Evolutionary conservation across 306 rosid species (phyloP), one percentile per base, ranked within the genome.

Genomic region (Acacia melanoxylon): DNA sequence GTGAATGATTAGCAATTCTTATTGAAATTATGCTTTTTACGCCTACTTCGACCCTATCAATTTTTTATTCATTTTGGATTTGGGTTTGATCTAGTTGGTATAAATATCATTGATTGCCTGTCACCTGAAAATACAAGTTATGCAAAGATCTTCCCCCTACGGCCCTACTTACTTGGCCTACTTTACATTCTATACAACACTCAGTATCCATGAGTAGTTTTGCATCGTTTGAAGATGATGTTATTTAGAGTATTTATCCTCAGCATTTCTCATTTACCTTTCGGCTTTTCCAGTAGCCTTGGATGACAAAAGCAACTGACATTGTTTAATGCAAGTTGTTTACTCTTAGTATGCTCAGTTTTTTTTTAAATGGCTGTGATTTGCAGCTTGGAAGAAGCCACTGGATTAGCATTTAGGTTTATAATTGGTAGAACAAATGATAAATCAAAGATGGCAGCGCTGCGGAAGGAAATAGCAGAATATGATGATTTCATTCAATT

Each of bases 381-480:
- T 84, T 84, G 93, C 92, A 96, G 98, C 61, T 88, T 96, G 91
- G 98, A 96, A 87, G 98, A 96, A 83, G 92, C 99, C 71, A 93
- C 99, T 76, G 99, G 99, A 63, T 81, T 96, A 85, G 93, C 97
- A 54, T 91, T 96, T 86, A 90, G 97, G 88, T 96, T 96, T 90
- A 74, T 96, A 52, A 94, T 96, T 76, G 98, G 99, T 79, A 92
- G 82, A 85, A 90, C 93, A 40, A 88, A 72, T 75, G 97, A 92
- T 75, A 89, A 76, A 83, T 80, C 68, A 5, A 88, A 96, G 89
- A 96, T 94, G 98, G 65, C 80, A 20, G 92, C 90, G 29, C 98
- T 96, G 56, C 84, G 72, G 74, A 89, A 71, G 82, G 99, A 96
- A 86, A 75, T 92, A 24, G 93, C 94, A 4, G 82, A 84, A 81